These are phyloP conservation scores for Erodium moschatum DNA, from an alignment of 441 rosid species.

Conservation along the genomic window DNA sequence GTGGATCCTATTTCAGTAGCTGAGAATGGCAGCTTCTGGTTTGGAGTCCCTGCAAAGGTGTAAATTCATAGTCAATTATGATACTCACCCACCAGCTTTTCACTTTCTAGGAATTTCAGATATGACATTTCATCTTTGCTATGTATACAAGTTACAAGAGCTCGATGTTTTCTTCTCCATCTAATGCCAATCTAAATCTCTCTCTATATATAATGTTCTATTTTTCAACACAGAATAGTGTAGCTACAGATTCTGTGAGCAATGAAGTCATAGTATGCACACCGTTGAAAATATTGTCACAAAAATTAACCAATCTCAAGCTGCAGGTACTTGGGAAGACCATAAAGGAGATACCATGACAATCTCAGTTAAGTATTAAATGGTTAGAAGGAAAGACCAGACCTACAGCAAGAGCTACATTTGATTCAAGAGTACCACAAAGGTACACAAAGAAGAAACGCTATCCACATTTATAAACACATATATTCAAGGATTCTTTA, in stretches of 20 bases:
- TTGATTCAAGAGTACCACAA: neutral
- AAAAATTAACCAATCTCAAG: neutral
- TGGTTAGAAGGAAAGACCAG: neutral
- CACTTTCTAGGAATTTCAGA: too few relatives aligned
- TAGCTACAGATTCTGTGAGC: neutral
- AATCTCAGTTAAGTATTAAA: neutral
- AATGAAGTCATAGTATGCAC: neutral
- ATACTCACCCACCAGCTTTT: neutral
- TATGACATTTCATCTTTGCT: too few relatives aligned
- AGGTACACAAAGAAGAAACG: neutral
- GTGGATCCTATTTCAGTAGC: slow-evolving; percentile 33
- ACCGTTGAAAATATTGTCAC: neutral
- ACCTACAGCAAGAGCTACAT: neutral
- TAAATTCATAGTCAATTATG: neutral
- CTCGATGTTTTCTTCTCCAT: too few relatives aligned
- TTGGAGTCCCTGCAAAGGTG: slow-evolving; percentile 20
- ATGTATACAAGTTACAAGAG: too few relatives aligned
- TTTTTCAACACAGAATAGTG: neutral
- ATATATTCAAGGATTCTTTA: neutral
- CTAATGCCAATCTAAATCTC: neutral
- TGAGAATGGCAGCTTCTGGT: slow-evolving; percentile 9
- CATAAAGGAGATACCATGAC: neutral
- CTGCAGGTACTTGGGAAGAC: neutral
- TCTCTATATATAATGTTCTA: too few relatives aligned
- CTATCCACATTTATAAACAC: neutral